These are phyloP conservation scores for Amaranthus cruentus DNA, from an alignment of 148 eudicot species.

Conservation along the genomic window DNA sequence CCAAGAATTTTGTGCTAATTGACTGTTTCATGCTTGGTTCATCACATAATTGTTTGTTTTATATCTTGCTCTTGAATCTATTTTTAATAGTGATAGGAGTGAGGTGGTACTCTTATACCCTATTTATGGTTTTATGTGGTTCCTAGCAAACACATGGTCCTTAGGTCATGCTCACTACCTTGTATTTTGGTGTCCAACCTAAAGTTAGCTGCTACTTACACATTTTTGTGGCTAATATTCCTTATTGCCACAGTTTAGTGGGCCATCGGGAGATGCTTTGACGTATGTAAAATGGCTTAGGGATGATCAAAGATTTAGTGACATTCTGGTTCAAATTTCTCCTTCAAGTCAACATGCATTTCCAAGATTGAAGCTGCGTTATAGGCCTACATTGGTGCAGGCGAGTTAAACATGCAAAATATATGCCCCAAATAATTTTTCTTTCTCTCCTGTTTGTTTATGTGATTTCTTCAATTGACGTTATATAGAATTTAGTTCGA, in stretches of 20 bases:
- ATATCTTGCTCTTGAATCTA: neutral
- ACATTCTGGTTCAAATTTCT: constrained; percentile 72
- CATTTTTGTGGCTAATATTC: constrained; percentile 13
- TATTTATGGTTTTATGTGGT: neutral
- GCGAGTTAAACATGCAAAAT: constrained; percentile 21
- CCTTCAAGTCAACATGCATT: constrained; percentile 75
- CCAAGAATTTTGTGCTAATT: neutral
- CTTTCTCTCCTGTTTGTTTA: neutral
- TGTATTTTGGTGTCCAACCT: neutral
- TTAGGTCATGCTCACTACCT: constrained; percentile 3
- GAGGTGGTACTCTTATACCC: neutral
- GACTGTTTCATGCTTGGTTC: neutral
- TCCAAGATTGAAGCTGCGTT: constrained; percentile 84
- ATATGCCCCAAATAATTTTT: neutral
- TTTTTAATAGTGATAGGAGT: neutral
- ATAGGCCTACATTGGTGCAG: constrained; percentile 93
- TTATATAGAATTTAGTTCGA: constrained; percentile 52
- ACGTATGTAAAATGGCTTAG: constrained; percentile 68
- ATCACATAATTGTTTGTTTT: neutral
- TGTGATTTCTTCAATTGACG: constrained; percentile 27
- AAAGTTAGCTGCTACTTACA: neutral
- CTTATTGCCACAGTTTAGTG: constrained; percentile 72
- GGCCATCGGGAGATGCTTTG: constrained; percentile 76
- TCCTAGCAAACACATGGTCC: neutral
- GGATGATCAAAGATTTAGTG: constrained; percentile 70